These are phyloP conservation scores for Raddia distichophylla DNA, from an alignment of 176 grass and related monocot species.

Conservation along the genomic window DNA sequence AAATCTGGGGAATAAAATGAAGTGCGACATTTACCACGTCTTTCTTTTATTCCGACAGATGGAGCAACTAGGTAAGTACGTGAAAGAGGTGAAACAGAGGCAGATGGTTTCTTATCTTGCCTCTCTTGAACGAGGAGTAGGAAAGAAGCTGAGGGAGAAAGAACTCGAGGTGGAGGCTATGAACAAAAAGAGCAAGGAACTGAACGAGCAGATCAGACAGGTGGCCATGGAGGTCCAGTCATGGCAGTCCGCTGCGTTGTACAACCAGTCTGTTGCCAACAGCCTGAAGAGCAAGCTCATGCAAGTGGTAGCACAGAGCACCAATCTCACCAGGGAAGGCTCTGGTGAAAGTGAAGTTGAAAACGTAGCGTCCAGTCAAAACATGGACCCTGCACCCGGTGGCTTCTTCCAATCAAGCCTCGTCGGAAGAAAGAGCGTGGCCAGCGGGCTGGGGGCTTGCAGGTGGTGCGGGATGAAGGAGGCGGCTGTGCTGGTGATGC, in stretches of 20 bases:
- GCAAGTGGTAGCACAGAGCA: constrained; percentile 44
- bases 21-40: not conserved
- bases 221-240: constrained; percentile 54
- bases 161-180: constrained; percentile 55
- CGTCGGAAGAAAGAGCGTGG: not conserved
- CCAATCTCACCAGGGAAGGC: constrained; percentile 54
- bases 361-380: constrained; percentile 17
- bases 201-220: constrained; percentile 57
- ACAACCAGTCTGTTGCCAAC: constrained; percentile 50
- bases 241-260: constrained; percentile 47
- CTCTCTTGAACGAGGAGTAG: constrained; percentile 44
- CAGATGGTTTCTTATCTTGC: constrained; percentile 41
- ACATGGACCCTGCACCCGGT: not conserved
- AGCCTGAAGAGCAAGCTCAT: constrained; percentile 51
- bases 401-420: constrained; percentile 39
- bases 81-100: constrained; percentile 56
- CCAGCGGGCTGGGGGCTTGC: constrained; percentile 28
- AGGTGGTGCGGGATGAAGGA: constrained; percentile 38
- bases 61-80: constrained; percentile 38
- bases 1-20: not conserved
- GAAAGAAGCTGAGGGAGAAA: constrained; percentile 61
- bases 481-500: constrained; percentile 55
- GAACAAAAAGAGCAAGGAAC: constrained; percentile 56
- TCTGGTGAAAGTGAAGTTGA: constrained; percentile 54
- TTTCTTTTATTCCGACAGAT: constrained; percentile 32